Percentiles rank a stretch among this genome's conserved stretches.
Conservation (phyloP, 2,329 filamentous ascomycete genomes). For the Ophiostoma australiae region DNA sequence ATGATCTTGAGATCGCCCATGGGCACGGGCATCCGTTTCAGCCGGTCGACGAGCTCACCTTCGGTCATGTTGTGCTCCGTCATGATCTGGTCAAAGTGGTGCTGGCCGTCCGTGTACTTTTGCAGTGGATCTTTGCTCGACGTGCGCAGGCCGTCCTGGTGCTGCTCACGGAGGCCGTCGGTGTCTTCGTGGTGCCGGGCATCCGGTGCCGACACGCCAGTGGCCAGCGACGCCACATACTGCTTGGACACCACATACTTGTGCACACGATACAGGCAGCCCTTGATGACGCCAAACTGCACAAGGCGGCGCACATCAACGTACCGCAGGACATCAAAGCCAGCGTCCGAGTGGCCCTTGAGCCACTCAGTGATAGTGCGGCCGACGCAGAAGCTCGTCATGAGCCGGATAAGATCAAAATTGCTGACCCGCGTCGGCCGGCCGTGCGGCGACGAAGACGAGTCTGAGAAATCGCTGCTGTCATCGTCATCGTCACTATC, state of each 20-base stretch:
- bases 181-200: constrained; percentile 21
- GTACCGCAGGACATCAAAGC: constrained; percentile 61
- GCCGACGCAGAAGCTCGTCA: constrained; percentile 77
- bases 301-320: constrained; percentile 88
- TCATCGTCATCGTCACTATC: background rate
- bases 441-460: constrained; percentile 3
- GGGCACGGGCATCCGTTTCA: constrained; percentile 54
- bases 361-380: constrained; percentile 86
- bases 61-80: constrained; percentile 68
- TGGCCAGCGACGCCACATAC: constrained; percentile 53
- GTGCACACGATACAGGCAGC: constrained; percentile 86
- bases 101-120: constrained; percentile 67
- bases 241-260: constrained; percentile 75
- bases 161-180: background rate
- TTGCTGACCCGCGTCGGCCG: constrained; percentile 43
- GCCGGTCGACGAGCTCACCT: constrained; percentile 61
- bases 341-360: constrained; percentile 62
- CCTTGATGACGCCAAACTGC: constrained; percentile 94
- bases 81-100: constrained; percentile 78
- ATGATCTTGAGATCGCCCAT: constrained; percentile 51
- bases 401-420: constrained; percentile 72
- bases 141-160: constrained; percentile 25
- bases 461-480: background rate
- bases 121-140: constrained; percentile 49
- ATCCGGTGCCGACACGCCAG: constrained; percentile 44